Base-by-base conservation (phyloP, 768 basidiomycete genomes). In the Phlebiopsis flavidoalba region DNA sequence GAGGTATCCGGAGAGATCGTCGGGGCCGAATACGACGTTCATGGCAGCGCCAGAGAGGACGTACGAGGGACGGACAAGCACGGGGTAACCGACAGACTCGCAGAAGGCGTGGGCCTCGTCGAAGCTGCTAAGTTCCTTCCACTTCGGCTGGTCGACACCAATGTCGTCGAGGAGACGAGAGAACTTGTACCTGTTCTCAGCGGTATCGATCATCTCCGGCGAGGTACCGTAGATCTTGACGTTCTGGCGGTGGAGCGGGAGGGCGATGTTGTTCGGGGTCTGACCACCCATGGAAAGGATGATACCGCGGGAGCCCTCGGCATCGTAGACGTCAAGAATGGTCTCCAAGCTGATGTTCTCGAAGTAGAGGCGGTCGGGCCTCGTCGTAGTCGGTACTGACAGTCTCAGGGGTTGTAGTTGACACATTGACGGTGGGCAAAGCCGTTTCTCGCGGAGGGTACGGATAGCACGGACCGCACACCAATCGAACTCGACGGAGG, bases 361-460 rank as follows among this genome's bases (percentile, higher is more conserved):
- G 73, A 99, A 99, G 80, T 98, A 99, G 26, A 99, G 82, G 31
- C 95, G 85, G 72, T 99, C 96, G 26, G 96, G 96, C 26, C 26
- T 31, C 70, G 98, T 96, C 76, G 98, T 97, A 75, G 98, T 98
- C 74, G 98, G 96, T 35, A 97, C 98, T 69, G 91, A 94, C 73
- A 99, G 97, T 1, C 97, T 99, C 78, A 98, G 96, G 14, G 96
- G 97, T 74, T 99, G 98, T 76, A 98, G 98, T 78, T 99, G 98
- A 78, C 98, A 91, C 96, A 98, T 99, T 74, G 98, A 86, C 4
- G 96, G 98, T 63, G 92, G 93, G 26, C 26, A 31, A 53, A 94
- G 77, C 17, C 95, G 95, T 69, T 91, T 88, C n/a, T 96, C 91
- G 64, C 95, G 93, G 31, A 99, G 80, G 0, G 97, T 98, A 66